A percentile compares a stretch with the other conserved stretches of the same genome.
Conservation (phyloP, 2,329 filamentous ascomycete species). For the Eurotiales sp. region DNA sequence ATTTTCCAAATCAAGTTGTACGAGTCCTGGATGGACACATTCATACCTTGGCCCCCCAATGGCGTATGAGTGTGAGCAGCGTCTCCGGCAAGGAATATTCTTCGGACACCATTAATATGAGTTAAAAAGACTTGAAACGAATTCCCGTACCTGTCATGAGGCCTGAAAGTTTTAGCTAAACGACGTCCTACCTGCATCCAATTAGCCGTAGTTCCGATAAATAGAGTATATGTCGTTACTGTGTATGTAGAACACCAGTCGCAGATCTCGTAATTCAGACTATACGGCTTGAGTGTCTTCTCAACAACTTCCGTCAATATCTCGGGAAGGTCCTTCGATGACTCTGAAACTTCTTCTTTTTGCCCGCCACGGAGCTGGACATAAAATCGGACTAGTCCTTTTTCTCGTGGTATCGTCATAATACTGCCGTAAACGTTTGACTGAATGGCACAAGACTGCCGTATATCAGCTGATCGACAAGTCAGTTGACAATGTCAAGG, state of each 20-base stretch:
- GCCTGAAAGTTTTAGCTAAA: constrained; percentile 49
- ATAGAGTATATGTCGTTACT: constrained; percentile 11
- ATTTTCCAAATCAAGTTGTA: constrained; percentile 36
- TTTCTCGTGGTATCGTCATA: constrained; percentile 66
- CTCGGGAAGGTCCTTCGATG: constrained; percentile 48
- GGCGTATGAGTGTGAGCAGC: constrained; percentile 41
- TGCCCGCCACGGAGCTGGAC: constrained; percentile 56
- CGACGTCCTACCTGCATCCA: constrained; percentile 60
- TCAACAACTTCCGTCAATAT: constrained; percentile 61
- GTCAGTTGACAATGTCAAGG: not conserved
- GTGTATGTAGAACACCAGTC: constrained; percentile 65
- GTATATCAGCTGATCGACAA: constrained; percentile 46
- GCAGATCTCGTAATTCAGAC: constrained; percentile 59
- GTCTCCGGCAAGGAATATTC: constrained; percentile 68
- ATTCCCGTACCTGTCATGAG: not conserved
- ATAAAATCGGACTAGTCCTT: constrained; percentile 60
- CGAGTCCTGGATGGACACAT: constrained; percentile 33
- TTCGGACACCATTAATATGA: constrained; percentile 36
- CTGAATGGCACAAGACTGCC: constrained; percentile 56
- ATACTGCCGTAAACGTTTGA: constrained; percentile 53
- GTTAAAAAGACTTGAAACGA: not conserved
- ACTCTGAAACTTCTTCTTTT: constrained; percentile 19
- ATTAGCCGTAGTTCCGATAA: constrained; percentile 44
- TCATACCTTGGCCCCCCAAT: constrained; percentile 31
- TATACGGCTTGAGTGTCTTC: constrained; percentile 64